These are phyloP conservation scores for Marchantia paleacea DNA, from an alignment of 225 moss, liverwort and hornwort species.

Conservation along the genomic window DNA sequence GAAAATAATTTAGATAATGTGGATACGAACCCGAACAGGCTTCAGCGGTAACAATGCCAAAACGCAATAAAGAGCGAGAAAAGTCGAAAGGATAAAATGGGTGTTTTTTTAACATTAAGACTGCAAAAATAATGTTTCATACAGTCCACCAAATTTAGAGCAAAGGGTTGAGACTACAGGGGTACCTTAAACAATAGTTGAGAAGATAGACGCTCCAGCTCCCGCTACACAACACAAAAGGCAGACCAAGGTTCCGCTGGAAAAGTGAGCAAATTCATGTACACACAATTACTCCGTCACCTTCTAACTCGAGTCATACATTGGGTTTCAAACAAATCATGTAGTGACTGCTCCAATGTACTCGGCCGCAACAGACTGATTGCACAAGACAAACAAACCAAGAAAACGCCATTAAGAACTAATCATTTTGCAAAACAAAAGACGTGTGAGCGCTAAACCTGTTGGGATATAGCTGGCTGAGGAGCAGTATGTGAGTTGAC, in stretches of 20 bases:
- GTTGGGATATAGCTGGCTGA: conserved; percentile 55
- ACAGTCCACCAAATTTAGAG: background rate
- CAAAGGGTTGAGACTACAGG: background rate
- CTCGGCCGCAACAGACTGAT: background rate
- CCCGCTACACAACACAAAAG: conserved; percentile 51
- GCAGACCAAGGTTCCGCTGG: background rate
- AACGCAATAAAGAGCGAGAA: no score
- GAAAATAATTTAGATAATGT: no score
- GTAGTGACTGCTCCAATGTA: background rate
- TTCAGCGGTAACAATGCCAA: no score
- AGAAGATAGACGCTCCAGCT: conserved; percentile 75
- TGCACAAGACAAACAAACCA: background rate
- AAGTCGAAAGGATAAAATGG: no score
- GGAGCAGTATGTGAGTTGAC: conserved; percentile 45
- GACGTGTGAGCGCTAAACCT: conserved; percentile 35
- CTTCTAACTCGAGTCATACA: background rate
- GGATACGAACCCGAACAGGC: no score
- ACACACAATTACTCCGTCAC: background rate
- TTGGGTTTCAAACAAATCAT: background rate
- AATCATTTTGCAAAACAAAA: background rate
- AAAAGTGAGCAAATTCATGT: background rate
- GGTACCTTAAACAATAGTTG: conserved; percentile 89
- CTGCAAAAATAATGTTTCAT: no score
- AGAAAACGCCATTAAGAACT: background rate
- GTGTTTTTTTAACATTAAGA: no score